Evolutionary conservation across 257 asterid species (phyloP).

Genomic region (Agastache rugosa): DNA sequence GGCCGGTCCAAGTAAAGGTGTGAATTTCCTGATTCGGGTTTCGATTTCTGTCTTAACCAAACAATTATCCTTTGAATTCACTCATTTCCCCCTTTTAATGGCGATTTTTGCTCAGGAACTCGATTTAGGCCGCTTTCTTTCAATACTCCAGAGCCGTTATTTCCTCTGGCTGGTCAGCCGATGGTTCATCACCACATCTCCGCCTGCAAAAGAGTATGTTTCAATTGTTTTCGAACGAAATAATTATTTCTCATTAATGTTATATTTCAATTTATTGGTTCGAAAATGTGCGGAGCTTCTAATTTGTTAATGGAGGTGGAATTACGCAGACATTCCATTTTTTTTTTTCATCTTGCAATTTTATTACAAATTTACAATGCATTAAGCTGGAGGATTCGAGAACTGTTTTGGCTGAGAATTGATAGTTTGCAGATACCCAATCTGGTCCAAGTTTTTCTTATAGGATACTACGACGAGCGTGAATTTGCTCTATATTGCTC

Average conservation of each 20-base stretch:
- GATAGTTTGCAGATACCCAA: conserved; percentile 66
- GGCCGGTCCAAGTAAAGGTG: conserved; percentile 84
- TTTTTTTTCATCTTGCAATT: conserved; percentile 23
- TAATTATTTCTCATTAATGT: neutral
- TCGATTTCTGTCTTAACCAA: conserved; percentile 6
- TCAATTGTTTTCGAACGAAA: neutral
- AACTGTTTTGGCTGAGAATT: conserved; percentile 34
- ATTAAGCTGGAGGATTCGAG: conserved; percentile 29
- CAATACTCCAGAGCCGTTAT: conserved; percentile 77
- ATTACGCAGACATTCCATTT: neutral
- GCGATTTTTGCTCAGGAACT: conserved; percentile 58
- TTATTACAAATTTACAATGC: neutral
- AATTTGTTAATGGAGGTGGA: conserved; percentile 3
- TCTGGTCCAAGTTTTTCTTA: conserved; percentile 67
- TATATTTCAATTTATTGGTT: conserved; percentile 21
- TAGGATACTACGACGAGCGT: conserved; percentile 81
- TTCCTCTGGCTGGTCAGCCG: conserved; percentile 89
- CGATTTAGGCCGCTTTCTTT: conserved; percentile 84
- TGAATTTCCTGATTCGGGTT: neutral
- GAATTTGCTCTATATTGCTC: conserved; percentile 72
- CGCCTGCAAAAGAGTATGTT: conserved; percentile 75
- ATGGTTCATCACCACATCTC: conserved; percentile 88
- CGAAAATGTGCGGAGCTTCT: conserved; percentile 10
- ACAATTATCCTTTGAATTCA: conserved; percentile 11
- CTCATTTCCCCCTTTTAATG: neutral